Base-by-base conservation (phyloP, 768 basidiomycete species). In the Mycena vitilis region DNA sequence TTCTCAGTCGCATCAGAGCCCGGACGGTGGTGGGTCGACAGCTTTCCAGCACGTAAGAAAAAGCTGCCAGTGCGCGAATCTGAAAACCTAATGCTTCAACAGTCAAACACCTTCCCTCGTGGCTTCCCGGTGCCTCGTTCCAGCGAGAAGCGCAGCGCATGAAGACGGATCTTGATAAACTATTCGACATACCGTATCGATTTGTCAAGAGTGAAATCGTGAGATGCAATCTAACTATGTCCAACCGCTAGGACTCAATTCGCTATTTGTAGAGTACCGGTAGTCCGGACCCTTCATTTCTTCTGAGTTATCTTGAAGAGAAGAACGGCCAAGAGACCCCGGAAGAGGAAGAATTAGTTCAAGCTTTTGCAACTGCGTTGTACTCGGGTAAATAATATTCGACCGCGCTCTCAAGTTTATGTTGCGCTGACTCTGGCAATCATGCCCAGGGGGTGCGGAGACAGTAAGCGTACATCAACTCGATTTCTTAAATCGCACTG, bases 1-100 rank as follows among this genome's bases (percentile, higher is more conserved):
- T 81, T 80, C 60, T 74, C 78, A 0, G 52, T 64, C 20, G 79
- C 80, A 0, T 78, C 78, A 4, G 79, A 79, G 44, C 79, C 79
- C 6, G 79, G 77, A n/a, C 52, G 64, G 47, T 78, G 71, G 71
- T 76, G 73, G 77, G 77, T 78, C 4, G 78, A 78, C 68, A 75
- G 75, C 62, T 60, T 78, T 68, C 75, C 76, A 47, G 49, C 71
- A 23, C 63, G 76, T 76, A 53, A 60, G 76, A 30, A 64, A 25
- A 20, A 25, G 25, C 48, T 73, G 6, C 16, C 54, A 63, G 23
- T 52, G 45, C 36, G 48, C 66, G 22, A 25, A 66, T 52, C 68
- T 5, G 45, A 20, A 15, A 56, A 37, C 9, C 34, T 36, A 52
- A 40, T 49, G 12, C 52, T 52, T 25, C 64, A 30, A 6, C 63